A percentile compares a stretch with the other conserved stretches of the same genome.
phyloP scores from a whole-genome alignment of 768 basidiomycete genomes.

The Coprinellus micaceus region DNA sequence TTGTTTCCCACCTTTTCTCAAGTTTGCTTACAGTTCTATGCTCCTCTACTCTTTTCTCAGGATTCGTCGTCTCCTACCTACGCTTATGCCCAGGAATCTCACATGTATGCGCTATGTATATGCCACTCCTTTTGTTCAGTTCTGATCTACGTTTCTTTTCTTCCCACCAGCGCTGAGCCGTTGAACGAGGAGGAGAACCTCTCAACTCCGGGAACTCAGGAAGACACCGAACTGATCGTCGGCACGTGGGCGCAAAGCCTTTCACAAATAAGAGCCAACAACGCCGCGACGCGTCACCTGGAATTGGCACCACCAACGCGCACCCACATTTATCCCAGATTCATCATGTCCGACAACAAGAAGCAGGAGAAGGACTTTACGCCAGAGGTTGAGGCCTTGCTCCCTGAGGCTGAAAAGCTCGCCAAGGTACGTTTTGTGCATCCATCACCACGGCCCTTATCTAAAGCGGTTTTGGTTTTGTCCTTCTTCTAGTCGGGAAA shows the following conservation, averaged over 20 bases:
- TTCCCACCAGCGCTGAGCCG: no score
- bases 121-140: conserved; percentile 22
- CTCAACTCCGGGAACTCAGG: background rate
- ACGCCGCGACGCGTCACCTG: conserved; percentile 62
- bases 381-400: conserved; percentile 70
- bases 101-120: conserved; percentile 18
- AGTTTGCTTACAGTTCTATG: no score
- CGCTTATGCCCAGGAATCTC: conserved; percentile 29
- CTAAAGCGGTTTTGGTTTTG: background rate
- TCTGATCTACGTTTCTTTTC: conserved; percentile 22
- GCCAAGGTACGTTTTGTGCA: conserved; percentile 56
- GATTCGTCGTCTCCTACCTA: no score
- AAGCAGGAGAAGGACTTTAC: conserved; percentile 88
- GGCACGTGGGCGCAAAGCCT: conserved; percentile 20
- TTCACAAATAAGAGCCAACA: conserved; percentile 43
- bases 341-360: conserved; percentile 69
- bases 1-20: background rate
- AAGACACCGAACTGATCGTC: conserved; percentile 10
- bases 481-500: conserved; percentile 60
- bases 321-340: conserved; percentile 35
- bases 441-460: background rate
- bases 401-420: conserved; percentile 63
- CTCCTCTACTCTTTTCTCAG: no score
- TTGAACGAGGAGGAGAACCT: background rate
- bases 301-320: conserved; percentile 27